Base-by-base conservation (phyloP, 768 basidiomycete genomes). In the Termitomyces eurrhizus region DNA sequence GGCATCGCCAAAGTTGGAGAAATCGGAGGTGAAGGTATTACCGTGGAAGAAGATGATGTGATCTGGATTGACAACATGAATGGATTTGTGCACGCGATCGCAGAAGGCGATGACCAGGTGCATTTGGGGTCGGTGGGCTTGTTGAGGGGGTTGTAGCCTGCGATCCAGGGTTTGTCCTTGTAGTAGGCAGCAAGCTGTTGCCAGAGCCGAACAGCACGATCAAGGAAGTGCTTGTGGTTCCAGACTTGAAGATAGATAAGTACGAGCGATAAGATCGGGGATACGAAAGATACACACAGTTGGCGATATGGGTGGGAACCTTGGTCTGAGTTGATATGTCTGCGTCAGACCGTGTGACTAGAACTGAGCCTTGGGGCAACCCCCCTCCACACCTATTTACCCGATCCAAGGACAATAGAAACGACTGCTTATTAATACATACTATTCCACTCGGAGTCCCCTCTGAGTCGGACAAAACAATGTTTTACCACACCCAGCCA, bases 121-220 rank as follows among this genome's bases (percentile, higher is more conserved):
- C 90, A 88, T 52, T 83, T 76, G 16, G 85, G 75, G 68, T 93
- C 92, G 3, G 90, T 84, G 41, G 89, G 80, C 74, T 94, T 91
- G 80, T 93, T 95, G 51, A 94, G 76, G 4, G 87, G 89, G 72
- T 93, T 93, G 75, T 90, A n/a, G n/a, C n/a, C n/a, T n/a, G n/a
- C n/a, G n/a, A n/a, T n/a, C n/a, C 91, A 92, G 62, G 83, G 79
- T 72, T 93, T 90, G 59, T 77, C 80, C 64, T 80, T 86, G 78
- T 93, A 92, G 70, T 90, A 89, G 67, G 76, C 78, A 0, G 92
- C 89, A 37, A 93, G 78, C 67, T 90, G 76, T 41, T 79, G 80
- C 92, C 92, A 93, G 44, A 94, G 81, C 85, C 87, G 86, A 55
- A 92, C 71, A 11, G 80, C 73, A 2, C 91, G 84, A 72, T 93